Evolutionary conservation across 169 alveolate species (phyloP).

Genomic region (Perkinsus marinus): DNA sequence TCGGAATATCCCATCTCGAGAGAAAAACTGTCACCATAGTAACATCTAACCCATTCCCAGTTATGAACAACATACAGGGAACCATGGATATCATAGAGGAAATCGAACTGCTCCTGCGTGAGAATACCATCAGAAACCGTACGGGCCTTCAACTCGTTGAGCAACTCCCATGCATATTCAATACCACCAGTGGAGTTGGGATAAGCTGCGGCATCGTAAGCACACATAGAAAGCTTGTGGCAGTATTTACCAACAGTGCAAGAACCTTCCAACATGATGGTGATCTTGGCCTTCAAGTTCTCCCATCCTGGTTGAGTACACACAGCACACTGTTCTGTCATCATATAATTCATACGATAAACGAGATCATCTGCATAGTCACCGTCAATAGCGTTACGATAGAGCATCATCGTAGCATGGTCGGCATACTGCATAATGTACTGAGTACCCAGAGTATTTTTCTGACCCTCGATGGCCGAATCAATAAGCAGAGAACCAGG

Average conservation of each 20-base stretch:
- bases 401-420: neutral
- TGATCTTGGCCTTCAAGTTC: neutral
- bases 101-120: neutral
- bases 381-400: neutral
- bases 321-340: neutral
- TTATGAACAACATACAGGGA: neutral
- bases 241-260: neutral
- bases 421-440: neutral
- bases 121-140: neutral
- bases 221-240: neutral
- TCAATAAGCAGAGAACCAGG: neutral
- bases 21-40: neutral
- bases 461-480: neutral
- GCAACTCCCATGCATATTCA: neutral
- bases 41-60: neutral
- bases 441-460: neutral
- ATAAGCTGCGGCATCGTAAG: neutral
- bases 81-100: neutral
- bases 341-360: neutral
- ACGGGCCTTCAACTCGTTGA: neutral
- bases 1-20: neutral
- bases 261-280: neutral
- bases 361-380: neutral
- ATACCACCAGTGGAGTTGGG: neutral
- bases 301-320: neutral